Evolutionary conservation across 1,139 yeast species (phyloP).

Genomic region (Tardiomyces digboiensis): DNA sequence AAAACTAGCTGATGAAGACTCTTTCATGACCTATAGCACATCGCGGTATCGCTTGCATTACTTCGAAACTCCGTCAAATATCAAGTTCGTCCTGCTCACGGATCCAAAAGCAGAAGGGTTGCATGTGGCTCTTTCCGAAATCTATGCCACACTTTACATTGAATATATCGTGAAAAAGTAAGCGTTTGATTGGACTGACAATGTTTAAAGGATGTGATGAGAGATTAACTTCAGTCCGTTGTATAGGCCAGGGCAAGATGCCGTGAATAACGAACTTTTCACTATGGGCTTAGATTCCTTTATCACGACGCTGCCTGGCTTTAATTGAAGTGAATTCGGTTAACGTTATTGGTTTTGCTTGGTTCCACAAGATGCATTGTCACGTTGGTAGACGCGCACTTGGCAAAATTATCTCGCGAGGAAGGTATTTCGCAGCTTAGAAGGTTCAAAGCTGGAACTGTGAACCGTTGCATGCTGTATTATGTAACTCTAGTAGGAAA

Average conservation of each 20-base stretch:
- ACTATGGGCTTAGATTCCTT: constrained; percentile 30
- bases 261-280: constrained; percentile 32
- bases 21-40: constrained; percentile 58
- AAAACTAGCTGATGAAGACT: constrained; percentile 47
- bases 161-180: constrained; percentile 60
- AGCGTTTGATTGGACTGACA: constrained; percentile 2
- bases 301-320: constrained; percentile 27
- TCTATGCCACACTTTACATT: constrained; percentile 60
- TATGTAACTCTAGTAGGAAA: no score
- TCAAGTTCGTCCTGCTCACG: constrained; percentile 66
- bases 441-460: no score
- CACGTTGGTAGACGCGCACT: no score
- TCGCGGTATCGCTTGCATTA: constrained; percentile 71
- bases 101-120: constrained; percentile 58
- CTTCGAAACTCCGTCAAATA: constrained; percentile 68
- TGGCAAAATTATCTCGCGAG: no score
- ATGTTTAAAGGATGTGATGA: neutral
- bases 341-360: no score
- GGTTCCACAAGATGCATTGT: no score
- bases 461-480: no score
- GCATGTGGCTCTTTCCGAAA: constrained; percentile 49
- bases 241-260: constrained; percentile 26
- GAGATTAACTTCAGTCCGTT: constrained; percentile 22
- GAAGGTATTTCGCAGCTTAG: no score
- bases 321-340: no score